Conservation (phyloP, 257 asterid species). For the Voacanga thouarsii region DNA sequence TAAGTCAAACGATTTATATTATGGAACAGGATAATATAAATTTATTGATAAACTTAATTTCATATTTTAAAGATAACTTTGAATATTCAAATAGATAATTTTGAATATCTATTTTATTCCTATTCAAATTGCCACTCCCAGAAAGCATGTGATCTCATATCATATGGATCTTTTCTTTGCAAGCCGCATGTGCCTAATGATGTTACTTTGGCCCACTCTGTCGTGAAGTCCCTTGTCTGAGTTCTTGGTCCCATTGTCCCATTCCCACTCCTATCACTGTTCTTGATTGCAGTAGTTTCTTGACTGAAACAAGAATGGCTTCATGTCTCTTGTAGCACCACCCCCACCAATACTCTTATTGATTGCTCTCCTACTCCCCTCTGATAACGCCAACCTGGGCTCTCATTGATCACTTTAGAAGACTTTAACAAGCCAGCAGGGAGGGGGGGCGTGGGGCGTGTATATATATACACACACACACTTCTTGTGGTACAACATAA, state of each 20-base stretch:
- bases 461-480: no score
- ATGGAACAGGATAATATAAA: no score
- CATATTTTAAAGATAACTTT: no score
- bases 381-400: neutral
- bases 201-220: slow-evolving; percentile 26
- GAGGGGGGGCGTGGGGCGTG: no score
- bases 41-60: no score
- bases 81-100: no score
- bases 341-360: neutral
- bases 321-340: slow-evolving; percentile 28
- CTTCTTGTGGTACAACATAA: no score
- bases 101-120: no score
- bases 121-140: no score
- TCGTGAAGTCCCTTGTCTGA: neutral
- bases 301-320: slow-evolving; percentile 10
- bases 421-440: no score
- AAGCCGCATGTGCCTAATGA: slow-evolving; percentile 34
- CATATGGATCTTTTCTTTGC: slow-evolving; percentile 9
- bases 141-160: neutral
- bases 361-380: neutral
- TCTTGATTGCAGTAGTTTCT: slow-evolving; percentile 15
- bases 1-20: no score
- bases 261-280: neutral
- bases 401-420: neutral
- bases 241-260: slow-evolving; percentile 17